Evolutionary conservation across 2,329 filamentous ascomycete species (phyloP).

Genomic region (Pseudogymnoascus sp.): DNA sequence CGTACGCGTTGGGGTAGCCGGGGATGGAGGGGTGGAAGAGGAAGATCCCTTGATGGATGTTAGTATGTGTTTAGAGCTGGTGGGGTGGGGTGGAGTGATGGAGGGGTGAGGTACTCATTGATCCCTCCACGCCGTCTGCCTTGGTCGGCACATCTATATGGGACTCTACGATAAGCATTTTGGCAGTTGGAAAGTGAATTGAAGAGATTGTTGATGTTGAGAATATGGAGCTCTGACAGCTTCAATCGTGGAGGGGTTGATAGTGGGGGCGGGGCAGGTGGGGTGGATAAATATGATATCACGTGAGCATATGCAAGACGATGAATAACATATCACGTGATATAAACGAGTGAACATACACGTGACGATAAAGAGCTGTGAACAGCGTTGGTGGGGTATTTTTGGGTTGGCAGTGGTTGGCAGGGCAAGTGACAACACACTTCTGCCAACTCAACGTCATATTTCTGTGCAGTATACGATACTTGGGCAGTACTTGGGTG

Average conservation of each 20-base stretch:
- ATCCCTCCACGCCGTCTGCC: constrained; percentile 45
- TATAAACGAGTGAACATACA: not conserved
- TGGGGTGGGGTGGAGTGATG: not conserved
- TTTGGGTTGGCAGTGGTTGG: not conserved
- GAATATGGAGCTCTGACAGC: not conserved
- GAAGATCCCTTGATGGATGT: constrained; percentile 62
- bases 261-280: not conserved
- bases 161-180: constrained; percentile 55
- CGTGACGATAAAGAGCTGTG: not conserved
- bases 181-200: constrained; percentile 18
- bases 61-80: constrained; percentile 13
- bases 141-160: constrained; percentile 54
- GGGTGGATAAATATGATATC: not conserved
- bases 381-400: not conserved
- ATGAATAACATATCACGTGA: not conserved
- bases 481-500: not conserved
- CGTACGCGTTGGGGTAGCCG: constrained; percentile 77
- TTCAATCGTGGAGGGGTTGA: not conserved
- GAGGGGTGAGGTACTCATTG: constrained; percentile 43
- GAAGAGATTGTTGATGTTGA: not conserved
- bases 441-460: not conserved
- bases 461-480: not conserved
- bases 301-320: not conserved
- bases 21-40: constrained; percentile 80
- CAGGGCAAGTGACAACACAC: constrained; percentile 6